A percentile compares a stretch with the other conserved stretches of the same genome.
phyloP scores from a whole-genome alignment of 768 basidiomycete genomes.

The Kwoniella dejecticola region DNA sequence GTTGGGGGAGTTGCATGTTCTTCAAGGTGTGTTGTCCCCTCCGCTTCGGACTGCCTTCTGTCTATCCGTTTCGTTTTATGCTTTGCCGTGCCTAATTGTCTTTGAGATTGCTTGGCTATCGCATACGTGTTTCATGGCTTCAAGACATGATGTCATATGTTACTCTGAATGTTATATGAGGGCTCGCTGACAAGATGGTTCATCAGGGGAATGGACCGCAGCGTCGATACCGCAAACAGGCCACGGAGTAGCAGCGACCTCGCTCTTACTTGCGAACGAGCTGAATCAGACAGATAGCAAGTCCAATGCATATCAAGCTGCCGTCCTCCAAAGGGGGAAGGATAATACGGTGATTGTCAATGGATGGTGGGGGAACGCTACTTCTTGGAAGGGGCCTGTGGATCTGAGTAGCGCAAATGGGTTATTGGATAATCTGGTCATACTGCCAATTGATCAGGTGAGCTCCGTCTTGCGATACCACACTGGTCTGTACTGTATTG shows the following conservation, averaged over 20 bases:
- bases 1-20: slow-evolving; percentile 30
- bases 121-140: too few relatives aligned
- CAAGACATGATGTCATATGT: too few relatives aligned
- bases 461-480: too few relatives aligned
- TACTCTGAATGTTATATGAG: too few relatives aligned
- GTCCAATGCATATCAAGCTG: slow-evolving; percentile 23
- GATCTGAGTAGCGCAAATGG: slow-evolving; percentile 9
- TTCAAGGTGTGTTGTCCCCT: slow-evolving; percentile 20
- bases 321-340: slow-evolving; percentile 21
- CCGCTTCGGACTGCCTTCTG: neutral
- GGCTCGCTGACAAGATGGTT: neutral
- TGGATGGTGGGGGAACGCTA: slow-evolving; percentile 30
- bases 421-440: slow-evolving; percentile 29
- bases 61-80: neutral
- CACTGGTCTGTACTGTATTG: too few relatives aligned
- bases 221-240: neutral
- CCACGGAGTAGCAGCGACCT: slow-evolving; percentile 6
- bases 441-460: slow-evolving; percentile 45
- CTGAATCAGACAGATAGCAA: slow-evolving; percentile 2
- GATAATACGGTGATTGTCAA: slow-evolving; percentile 16
- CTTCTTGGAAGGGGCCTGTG: slow-evolving; percentile 31
- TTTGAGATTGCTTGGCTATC: too few relatives aligned
- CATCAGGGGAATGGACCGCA: slow-evolving; percentile 3
- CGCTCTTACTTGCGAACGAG: slow-evolving; percentile 1
- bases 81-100: too few relatives aligned